Conservation (phyloP, 768 basidiomycete genomes). For the Dendrothele bispora region DNA sequence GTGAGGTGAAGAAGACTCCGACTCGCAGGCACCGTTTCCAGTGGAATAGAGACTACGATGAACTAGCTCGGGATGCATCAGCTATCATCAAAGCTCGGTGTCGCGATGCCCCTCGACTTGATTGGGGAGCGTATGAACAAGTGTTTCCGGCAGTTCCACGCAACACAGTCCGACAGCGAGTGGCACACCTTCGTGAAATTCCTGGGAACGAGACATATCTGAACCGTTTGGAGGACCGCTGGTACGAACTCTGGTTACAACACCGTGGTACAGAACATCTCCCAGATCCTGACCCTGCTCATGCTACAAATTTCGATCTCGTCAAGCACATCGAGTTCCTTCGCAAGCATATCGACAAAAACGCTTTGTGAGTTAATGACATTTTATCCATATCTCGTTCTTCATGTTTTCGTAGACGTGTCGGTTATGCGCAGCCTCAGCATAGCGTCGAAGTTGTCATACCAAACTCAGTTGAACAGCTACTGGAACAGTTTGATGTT, state of each 20-base stretch:
- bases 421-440: constrained; percentile 55
- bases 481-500: constrained; percentile 50
- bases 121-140: constrained; percentile 73
- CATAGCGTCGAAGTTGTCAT: constrained; percentile 34
- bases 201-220: constrained; percentile 75
- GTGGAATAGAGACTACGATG: constrained; percentile 88
- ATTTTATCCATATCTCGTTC: neutral
- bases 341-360: constrained; percentile 81
- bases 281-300: constrained; percentile 68
- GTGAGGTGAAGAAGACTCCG: constrained; percentile 3
- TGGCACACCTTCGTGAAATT: constrained; percentile 57
- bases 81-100: constrained; percentile 82
- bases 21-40: constrained; percentile 67
- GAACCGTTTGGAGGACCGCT: constrained; percentile 76
- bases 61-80: constrained; percentile 82
- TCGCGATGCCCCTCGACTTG: constrained; percentile 55
- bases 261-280: constrained; percentile 66
- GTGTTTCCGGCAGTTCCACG: constrained; percentile 78
- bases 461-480: constrained; percentile 41
- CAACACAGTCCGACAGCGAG: constrained; percentile 69
- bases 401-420: constrained; percentile 46
- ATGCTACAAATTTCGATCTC: constrained; percentile 77
- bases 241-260: constrained; percentile 76
- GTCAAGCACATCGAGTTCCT: constrained; percentile 80
- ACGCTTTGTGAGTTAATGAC: constrained; percentile 64